A percentile compares a stretch with the other conserved stretches of the same genome.
Conservation (phyloP, 176 grass and related monocot genomes). For the Secale cereale region DNA sequence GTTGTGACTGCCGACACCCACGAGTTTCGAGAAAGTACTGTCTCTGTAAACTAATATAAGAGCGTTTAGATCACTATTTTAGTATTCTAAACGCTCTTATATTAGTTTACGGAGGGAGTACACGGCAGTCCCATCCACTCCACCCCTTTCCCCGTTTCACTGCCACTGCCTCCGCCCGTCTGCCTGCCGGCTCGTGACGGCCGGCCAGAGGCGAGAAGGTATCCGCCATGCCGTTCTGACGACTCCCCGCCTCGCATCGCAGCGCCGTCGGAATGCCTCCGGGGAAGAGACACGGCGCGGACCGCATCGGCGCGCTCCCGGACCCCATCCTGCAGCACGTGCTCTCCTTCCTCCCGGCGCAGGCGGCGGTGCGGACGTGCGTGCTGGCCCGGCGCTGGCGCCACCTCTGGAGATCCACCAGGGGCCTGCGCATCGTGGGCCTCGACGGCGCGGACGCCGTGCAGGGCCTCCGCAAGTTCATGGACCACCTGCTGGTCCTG, state of each 20-base stretch:
- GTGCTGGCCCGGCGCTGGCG: background rate
- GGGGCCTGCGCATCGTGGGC: background rate
- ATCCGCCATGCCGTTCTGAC: background rate
- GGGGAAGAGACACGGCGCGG: background rate
- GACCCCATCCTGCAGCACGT: background rate
- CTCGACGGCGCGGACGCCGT: background rate
- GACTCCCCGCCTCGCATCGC: background rate
- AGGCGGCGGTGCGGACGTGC: background rate
- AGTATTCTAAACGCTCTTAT: no score
- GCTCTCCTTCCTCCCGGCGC: background rate
- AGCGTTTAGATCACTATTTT: no score
- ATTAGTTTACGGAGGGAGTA: no score
- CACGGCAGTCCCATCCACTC: no score
- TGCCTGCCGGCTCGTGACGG: no score
- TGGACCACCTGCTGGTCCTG: background rate
- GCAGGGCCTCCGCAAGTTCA: background rate
- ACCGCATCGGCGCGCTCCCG: background rate
- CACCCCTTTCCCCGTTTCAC: no score
- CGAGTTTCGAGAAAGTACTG: no score
- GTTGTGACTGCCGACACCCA: no score
- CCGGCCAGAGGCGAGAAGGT: background rate
- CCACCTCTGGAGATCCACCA: background rate
- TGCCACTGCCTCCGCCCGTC: no score
- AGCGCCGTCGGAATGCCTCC: background rate
- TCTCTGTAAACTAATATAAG: no score